Evolutionary conservation across 2,329 filamentous ascomycete genomes (phyloP), one percentile per base, ranked within the genome.

Genomic region (Alternaria sp.): DNA sequence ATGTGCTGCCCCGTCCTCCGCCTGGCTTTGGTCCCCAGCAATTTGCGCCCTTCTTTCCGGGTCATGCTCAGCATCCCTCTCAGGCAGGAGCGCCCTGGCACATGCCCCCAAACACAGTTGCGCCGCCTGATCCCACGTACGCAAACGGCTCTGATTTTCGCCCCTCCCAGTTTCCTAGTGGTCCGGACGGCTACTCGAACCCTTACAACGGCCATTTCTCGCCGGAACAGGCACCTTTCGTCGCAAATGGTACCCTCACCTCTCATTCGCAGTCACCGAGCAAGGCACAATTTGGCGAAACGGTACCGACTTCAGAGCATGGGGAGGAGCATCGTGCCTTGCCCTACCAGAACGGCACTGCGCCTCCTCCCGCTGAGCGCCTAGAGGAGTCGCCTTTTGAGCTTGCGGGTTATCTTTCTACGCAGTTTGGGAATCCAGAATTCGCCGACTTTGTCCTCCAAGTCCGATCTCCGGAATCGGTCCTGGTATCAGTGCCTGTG

Each of bases 401-500:
- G 51, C 68, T 77, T n/a, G 72, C 69, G 5, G 64, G 68, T 4
- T 79, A 78, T 46, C 51, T 79, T 7, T 71, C 67, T 9, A 63
- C 71, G 3, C 71, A 76, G 32, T 77, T 79, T 51, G 75, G 71
- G 22, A 76, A 74, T 42, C 72, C 69, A 14, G 72, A 78, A 24
- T 78, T 77, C 51, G 74, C 77, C 32, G 78, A 80, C 46, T 75
- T 71, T 51, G 60, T 78, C 28, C 66, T 80, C 9, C 74, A 79
- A 52, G 61, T 80, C 42, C 72, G 71, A 26, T 72, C 71, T 14
- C 67, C 68, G 12, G 68, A 72, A 20, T 67, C 63, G 22, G 51
- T 70, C 7, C 67, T 75, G 24, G 58, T 77, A 18, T 68, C 71
- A 30, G 56, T 78, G n/a, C 76, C 75, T 24, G 74, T 76, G 1